These are phyloP conservation scores for Schizophyllum commune DNA, from an alignment of 1,284 basidiomycete species.

Conservation along the genomic window DNA sequence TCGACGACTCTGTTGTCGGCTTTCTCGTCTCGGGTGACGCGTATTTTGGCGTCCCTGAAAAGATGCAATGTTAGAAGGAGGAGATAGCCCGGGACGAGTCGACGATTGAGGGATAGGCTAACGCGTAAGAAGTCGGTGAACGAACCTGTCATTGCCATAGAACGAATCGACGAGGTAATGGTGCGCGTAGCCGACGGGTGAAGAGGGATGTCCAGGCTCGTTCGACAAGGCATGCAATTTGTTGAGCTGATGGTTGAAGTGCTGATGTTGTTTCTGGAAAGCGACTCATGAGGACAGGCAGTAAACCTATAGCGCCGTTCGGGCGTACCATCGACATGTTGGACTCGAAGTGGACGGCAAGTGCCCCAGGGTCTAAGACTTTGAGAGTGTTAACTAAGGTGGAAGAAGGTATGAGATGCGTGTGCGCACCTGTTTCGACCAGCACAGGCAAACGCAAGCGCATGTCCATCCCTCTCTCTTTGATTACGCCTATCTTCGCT, in stretches of 20 bases:
- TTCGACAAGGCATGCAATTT: conserved; percentile 50
- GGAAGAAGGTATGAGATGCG: conserved; percentile 2
- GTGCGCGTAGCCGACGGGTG: conserved; percentile 71
- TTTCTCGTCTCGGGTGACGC: conserved; percentile 82
- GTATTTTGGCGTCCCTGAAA: conserved; percentile 59
- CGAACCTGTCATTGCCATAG: conserved; percentile 44
- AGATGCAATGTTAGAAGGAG: too few species aligned
- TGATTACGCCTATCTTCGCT: conserved; percentile 85
- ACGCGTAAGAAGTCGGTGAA: too few species aligned
- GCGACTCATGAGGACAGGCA: conserved; percentile 9
- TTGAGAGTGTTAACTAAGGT: conserved; percentile 8
- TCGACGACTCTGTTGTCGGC: conserved; percentile 51
- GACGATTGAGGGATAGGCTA: too few species aligned
- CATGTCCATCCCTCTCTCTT: conserved; percentile 48
- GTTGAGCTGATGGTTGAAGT: conserved; percentile 85
- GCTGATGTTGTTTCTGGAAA: conserved; percentile 74
- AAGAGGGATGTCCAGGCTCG: conserved; percentile 40
- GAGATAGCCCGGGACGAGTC: too few species aligned
- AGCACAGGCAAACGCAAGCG: conserved; percentile 69
- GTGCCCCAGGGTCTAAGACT: conserved; percentile 45
- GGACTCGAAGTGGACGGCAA: conserved; percentile 77
- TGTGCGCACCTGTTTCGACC: conserved; percentile 79
- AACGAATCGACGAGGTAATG: conserved; percentile 80
- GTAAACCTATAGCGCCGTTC: conserved; percentile 8
- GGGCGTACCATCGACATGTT: conserved; percentile 80